Evolutionary conservation across 805 yeast genomes (phyloP), one percentile per base, ranked within the genome.

Genomic region (Limtongozyma cylindracea): DNA sequence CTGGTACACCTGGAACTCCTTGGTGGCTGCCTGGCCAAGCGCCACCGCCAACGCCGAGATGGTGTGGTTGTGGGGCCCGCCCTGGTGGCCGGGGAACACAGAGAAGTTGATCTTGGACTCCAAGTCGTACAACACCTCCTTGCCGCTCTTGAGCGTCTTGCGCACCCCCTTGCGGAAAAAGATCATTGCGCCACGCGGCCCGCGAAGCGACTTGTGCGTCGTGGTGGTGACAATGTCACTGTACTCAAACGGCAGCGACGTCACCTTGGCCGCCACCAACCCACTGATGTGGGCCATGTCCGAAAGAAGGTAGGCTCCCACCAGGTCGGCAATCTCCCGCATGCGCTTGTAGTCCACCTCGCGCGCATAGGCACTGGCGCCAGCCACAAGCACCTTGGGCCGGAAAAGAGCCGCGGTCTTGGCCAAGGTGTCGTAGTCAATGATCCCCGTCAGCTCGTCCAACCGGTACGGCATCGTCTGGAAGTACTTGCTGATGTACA

Each of bases 211-310:
- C 58, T 88, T 88, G 63, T 88, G 98, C 28, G 98, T 84, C 27
- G 98, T 84, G 38, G 98, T 88, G 33, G 98, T 88, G 43, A 88
- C 98, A 35, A 88, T 71, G 43, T 88, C 98, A 27, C 96, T 84
- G 49, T 73, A 78, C 52, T 80, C 91, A 56, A 88, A 88, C 32
- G 98, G 98, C 26, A 91, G 70, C 36, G 82, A 91, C 29, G 78
- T 82, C 25, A 84, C 96, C 35, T 80, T 88, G 30, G 98, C 93
- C 31, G 94, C 78, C 32, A 88, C 66, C 35, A 88, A 61, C 41
- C 98, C 98, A 16, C 95, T 76, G 38, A 80, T 88, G 47, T 88
- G 98, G 22, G 98, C 98, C 96, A 88, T 88, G 51, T 88, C 98
- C 29, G 73, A 78, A 43, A 88, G 69, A 34, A 88, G 63, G 53